A percentile compares a stretch with the other conserved stretches of the same genome.
Evolutionary conservation across 495 filamentous ascomycete genomes (phyloP).

Genomic region (Trichocladium uniseriatum): DNA sequence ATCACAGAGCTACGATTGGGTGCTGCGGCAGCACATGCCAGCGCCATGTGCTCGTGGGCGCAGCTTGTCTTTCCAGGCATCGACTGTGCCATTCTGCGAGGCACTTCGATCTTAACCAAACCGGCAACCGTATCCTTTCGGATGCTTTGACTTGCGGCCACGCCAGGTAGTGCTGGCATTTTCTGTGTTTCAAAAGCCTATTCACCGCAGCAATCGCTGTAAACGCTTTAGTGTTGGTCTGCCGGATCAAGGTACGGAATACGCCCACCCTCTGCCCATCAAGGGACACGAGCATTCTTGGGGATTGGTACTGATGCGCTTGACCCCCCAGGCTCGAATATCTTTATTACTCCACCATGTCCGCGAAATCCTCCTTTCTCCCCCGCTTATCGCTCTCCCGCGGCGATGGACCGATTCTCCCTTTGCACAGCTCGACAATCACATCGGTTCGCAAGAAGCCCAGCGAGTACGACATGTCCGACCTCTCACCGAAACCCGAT

Average conservation of each 20-base stretch:
- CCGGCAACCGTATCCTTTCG: neutral
- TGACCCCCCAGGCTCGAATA: no score
- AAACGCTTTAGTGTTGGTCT: no score
- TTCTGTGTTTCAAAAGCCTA: neutral
- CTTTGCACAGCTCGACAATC: conserved; percentile 16
- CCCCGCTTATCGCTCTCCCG: conserved; percentile 21
- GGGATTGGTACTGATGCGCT: no score
- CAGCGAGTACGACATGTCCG: conserved; percentile 35
- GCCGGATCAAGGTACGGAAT: no score
- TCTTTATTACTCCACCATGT: conserved; percentile 9
- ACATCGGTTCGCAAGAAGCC: conserved; percentile 24
- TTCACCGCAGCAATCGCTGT: neutral
- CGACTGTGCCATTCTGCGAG: neutral
- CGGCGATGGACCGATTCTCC: conserved; percentile 20
- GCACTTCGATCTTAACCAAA: neutral
- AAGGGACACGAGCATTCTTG: no score
- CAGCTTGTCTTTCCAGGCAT: neutral
- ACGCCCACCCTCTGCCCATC: no score
- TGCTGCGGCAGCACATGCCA: no score
- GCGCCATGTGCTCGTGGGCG: conserved; percentile 2
- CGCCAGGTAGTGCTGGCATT: neutral
- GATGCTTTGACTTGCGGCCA: neutral
- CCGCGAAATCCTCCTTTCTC: conserved; percentile 19
- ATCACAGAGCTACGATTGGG: no score
- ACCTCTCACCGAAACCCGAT: conserved; percentile 35